Evolutionary conservation across 1,139 yeast genomes (phyloP), one percentile per base, ranked within the genome.

Genomic region (Saccharomyces hybrid): DNA sequence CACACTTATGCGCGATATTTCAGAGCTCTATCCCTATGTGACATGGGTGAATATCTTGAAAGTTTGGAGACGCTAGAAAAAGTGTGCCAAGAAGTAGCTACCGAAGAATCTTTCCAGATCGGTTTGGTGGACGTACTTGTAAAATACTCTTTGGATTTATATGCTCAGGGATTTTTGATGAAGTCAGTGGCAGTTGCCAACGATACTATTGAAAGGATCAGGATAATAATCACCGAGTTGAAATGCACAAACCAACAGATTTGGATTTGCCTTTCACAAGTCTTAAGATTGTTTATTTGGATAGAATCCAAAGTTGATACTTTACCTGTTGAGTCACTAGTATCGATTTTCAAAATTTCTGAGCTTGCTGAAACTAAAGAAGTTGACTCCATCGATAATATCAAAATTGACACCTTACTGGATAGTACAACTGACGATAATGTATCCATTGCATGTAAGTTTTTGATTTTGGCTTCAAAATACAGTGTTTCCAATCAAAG

Each of bases 1-100:
- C 78, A 77, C 57, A 82, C 88, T 85, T 77, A 81, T 51, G 84
- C 88, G 0, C 73, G 74, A 41, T 88, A 84, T 63, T 76, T 88
- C 68, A 72, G 85, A 50, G 95, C 96, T 0, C 72, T 78, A 29
- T 85, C 86, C 1, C 76, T 80, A 41, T 67, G 79, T 8, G 75
- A 73, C 25, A 69, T 80, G 56, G 78, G 80, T n/a, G 79, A 80
- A 49, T 83, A 69, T 64, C 77, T 74, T 9, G 75, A 72, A 7
- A 75, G 84, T n/a, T 68, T 77, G 34, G 63, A 59, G 1, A 67
- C 73, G 1, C 67, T 83, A 44, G 64, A 75, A 44, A 65, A 63
- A 1, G 77, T 93, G 0, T 68, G 80, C 28, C 63, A 59, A 1
- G 61, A 60, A 7, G 71, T 73, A 46, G 83, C 85, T 0, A 65